Conservation (phyloP, 1,284 basidiomycete genomes). For the Ceratobasidium sp. region DNA sequence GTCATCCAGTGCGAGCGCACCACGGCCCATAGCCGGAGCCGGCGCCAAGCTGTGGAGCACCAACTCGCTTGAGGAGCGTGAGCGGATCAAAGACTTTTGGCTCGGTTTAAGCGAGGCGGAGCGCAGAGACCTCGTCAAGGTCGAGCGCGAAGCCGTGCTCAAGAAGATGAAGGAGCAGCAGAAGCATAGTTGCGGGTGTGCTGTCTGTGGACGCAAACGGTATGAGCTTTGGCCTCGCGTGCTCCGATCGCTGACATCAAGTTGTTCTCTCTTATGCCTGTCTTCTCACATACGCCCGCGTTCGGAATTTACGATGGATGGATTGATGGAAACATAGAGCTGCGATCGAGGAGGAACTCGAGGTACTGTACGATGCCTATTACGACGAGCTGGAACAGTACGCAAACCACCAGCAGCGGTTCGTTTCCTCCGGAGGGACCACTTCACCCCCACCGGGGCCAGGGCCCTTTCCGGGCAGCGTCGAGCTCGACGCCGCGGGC, state of each 20-base stretch:
- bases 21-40: constrained; percentile 49
- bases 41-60: constrained; percentile 85
- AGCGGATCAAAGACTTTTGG: constrained; percentile 98
- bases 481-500: constrained; percentile 94
- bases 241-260: constrained; percentile 6
- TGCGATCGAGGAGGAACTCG: constrained; percentile 98
- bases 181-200: constrained; percentile 94
- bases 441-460: constrained; percentile 93
- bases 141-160: constrained; percentile 97
- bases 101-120: constrained; percentile 89
- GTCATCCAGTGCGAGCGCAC: constrained; percentile 71
- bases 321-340: constrained; percentile 12
- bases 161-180: constrained; percentile 99
- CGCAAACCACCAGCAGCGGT: constrained; percentile 96
- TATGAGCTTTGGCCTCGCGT: constrained; percentile 61
- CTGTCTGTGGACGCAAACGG: constrained; percentile 97
- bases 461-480: constrained; percentile 97
- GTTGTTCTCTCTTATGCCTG: not conserved
- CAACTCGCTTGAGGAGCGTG: constrained; percentile 90
- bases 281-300: not conserved
- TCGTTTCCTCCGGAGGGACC: constrained; percentile 85
- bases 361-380: constrained; percentile 99
- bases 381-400: constrained; percentile 99
- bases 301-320: too few relatives aligned
- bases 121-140: constrained; percentile 88